Evolutionary conservation across 768 basidiomycete species (phyloP), one percentile per base, ranked within the genome.

Genomic region (Suillus ampliporus): DNA sequence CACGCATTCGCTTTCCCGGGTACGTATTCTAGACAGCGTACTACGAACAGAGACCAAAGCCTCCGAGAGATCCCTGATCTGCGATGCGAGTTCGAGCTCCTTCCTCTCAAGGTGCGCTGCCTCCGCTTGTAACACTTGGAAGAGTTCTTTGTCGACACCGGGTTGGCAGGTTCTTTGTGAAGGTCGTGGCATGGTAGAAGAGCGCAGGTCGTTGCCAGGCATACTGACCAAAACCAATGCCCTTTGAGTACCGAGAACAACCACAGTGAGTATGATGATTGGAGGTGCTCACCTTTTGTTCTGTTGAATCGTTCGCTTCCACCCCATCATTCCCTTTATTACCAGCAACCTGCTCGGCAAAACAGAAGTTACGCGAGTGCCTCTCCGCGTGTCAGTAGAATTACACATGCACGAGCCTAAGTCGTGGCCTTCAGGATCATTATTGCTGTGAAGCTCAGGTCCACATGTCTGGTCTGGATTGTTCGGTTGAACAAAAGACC

Each of bases 1-100:
- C 23, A 38, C 72, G 71, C 64, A 76, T 62, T 74, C 73, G 54
- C 69, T 74, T 13, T 71, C 72, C 46, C 65, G 74, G 58, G 67
- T 68, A 43, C 67, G 64, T 35, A 63, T 67, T 51, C 53, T 15
- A 40, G 67, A 65, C 28, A 74, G 11, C 15, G 35, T 11, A 13
- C 23, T 56, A 40, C 54, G 38, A 28, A 56, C 38, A 10, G 54
- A 56, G 17, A 21, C 26, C 38, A 56, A 41, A 40, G 26, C 26
- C 5, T 56, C 54, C 23, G 54, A 40, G 38, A 56, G 54, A 11
- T 17, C 21, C 11, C 10, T 40, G 23, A 56, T 56, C 28, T 56
- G 54, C 6, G 54, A 38, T 28, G 4, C 15, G 23, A 56, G 37
- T 56, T 56, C 40, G 38, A 26, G 26, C 26, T 56, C 54, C 17